phyloP scores from a whole-genome alignment of 768 basidiomycete genomes.

The Lactifluus volemus region DNA sequence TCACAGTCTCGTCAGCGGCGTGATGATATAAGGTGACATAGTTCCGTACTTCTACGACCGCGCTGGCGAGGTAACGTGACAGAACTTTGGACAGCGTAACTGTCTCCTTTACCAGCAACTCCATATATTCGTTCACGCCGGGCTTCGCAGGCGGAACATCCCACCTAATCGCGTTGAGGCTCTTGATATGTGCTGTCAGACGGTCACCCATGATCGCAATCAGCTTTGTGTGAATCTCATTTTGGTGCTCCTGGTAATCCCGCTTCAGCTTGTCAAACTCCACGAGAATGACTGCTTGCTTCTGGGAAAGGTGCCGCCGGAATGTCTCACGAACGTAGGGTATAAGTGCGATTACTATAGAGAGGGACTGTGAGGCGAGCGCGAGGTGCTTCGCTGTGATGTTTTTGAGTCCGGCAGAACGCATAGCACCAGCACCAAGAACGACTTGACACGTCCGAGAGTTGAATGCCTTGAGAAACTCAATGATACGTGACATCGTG shows the following conservation, averaged over 20 bases:
- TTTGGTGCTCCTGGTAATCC: conserved; percentile 92
- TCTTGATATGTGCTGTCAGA: conserved; percentile 73
- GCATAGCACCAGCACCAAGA: conserved; percentile 97
- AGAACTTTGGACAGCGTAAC: too few relatives aligned
- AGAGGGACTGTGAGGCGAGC: too few relatives aligned
- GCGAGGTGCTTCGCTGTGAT: conserved; percentile 95
- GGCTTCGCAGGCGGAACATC: conserved; percentile 48
- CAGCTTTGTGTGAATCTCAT: conserved; percentile 96
- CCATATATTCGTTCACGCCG: conserved; percentile 81
- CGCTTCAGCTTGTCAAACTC: conserved; percentile 98
- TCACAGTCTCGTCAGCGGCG: background rate
- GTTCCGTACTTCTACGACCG: conserved; percentile 21
- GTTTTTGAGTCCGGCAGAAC: conserved; percentile 93
- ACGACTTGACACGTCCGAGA: conserved; percentile 73
- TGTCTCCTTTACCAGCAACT: conserved; percentile 73
- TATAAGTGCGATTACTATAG: too few relatives aligned
- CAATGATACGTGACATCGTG: conserved; percentile 88
- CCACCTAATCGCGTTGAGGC: conserved; percentile 79
- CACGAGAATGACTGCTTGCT: conserved; percentile 93
- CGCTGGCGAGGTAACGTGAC: too few relatives aligned
- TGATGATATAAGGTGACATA: background rate
- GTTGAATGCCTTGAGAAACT: conserved; percentile 96
- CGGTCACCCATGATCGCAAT: conserved; percentile 98
- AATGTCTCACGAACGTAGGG: too few relatives aligned
- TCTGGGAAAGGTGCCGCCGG: conserved; percentile 23